phyloP scores from a whole-genome alignment of 257 asterid genomes.

The Nicotiana tabacum region DNA sequence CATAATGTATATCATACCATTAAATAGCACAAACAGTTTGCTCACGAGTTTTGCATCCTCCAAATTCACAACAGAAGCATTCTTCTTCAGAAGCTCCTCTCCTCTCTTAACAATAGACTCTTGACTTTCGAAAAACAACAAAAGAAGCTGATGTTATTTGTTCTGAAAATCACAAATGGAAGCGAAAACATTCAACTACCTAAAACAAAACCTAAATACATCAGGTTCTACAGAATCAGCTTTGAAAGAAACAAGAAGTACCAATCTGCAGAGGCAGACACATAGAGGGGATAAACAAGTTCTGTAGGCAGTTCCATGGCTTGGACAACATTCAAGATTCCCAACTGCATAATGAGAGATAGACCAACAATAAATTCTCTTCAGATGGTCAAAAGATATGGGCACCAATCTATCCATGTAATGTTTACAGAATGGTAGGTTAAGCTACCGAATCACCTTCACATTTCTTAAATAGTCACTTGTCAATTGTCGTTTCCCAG shows the following conservation, averaged over 20 bases:
- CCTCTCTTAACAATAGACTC: constrained; percentile 76
- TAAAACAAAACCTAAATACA: neutral
- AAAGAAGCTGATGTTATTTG: constrained; percentile 18
- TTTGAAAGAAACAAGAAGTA: constrained; percentile 19
- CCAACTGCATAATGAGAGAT: constrained; percentile 47
- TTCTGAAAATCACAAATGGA: neutral
- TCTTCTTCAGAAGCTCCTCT: constrained; percentile 88
- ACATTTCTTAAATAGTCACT: constrained; percentile 47
- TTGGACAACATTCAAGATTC: constrained; percentile 70
- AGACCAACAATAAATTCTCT: constrained; percentile 3
- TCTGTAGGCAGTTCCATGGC: constrained; percentile 76
- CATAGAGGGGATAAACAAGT: constrained; percentile 72
- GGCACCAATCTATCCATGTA: constrained; percentile 11
- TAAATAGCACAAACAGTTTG: constrained; percentile 65
- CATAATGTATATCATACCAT: constrained; percentile 42
- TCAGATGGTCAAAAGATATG: constrained; percentile 5
- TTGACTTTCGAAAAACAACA: constrained; percentile 46
- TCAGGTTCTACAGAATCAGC: neutral
- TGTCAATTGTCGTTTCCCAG: constrained; percentile 64
- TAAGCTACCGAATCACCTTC: constrained; percentile 46
- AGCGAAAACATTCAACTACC: neutral
- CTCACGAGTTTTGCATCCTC: constrained; percentile 70
- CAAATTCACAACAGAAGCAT: constrained; percentile 67
- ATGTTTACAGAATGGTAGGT: neutral
- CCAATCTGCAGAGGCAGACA: constrained; percentile 86